Conservation (phyloP, 1,284 basidiomycete genomes). For the Ceratobasidium sp. region DNA sequence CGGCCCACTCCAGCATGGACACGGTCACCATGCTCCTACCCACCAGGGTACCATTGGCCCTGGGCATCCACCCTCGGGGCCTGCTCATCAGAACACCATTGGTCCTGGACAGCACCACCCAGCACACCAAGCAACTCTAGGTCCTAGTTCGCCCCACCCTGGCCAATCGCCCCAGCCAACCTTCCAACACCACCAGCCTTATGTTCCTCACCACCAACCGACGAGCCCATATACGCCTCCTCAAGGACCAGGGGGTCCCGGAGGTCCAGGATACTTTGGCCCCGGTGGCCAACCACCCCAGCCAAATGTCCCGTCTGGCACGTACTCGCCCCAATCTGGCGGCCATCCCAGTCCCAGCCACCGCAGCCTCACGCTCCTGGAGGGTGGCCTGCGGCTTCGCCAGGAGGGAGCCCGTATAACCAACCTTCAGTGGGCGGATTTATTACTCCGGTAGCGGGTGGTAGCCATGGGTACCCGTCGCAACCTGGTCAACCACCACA, state of each 20-base stretch:
- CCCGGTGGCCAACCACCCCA: background rate
- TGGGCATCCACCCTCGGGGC: background rate
- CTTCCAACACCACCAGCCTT: background rate
- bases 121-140: background rate
- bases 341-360: conserved; percentile 3
- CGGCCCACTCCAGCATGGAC: conserved; percentile 18
- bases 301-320: background rate
- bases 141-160: background rate
- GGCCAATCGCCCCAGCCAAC: background rate
- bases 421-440: too few relatives aligned
- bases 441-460: background rate
- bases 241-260: background rate
- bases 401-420: too few relatives aligned
- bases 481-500: background rate
- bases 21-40: background rate
- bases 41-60: conserved; percentile 7
- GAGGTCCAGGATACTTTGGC: conserved; percentile 1
- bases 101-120: background rate
- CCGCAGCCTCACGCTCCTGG: background rate
- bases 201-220: conserved; percentile 15
- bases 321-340: background rate
- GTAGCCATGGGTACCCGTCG: too few relatives aligned
- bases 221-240: conserved; percentile 2
- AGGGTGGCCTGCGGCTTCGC: background rate
- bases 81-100: background rate